Conservation (phyloP, 176 grass and related monocot genomes). For the Elymus sibiricus region DNA sequence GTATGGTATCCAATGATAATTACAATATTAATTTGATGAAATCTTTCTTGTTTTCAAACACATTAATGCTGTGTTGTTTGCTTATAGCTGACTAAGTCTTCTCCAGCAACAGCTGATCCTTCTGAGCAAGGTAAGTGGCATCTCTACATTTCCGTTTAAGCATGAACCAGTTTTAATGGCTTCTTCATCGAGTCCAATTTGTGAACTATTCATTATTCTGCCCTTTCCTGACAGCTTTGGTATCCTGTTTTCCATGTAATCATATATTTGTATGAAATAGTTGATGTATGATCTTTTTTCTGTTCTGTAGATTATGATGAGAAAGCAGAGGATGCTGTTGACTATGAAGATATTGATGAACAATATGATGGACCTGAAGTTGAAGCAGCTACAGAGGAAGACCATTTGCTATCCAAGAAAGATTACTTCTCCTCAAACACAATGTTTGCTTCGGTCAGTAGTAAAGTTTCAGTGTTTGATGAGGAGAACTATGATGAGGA, state of each 20-base stretch:
- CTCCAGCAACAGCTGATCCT: slow-evolving; percentile 68
- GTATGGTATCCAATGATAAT: slow-evolving; percentile 45
- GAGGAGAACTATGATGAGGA: slow-evolving; percentile 93
- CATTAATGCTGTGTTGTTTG: slow-evolving; percentile 30
- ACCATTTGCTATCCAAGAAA: slow-evolving; percentile 79
- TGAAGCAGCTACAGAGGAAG: slow-evolving; percentile 82
- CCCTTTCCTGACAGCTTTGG: neutral
- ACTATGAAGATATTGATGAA: slow-evolving; percentile 99
- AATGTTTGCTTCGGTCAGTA: slow-evolving; percentile 42
- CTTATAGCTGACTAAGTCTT: slow-evolving; percentile 76
- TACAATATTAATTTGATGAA: slow-evolving; percentile 18
- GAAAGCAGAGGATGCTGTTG: slow-evolving; percentile 96
- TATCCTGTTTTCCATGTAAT: slow-evolving; percentile 11
- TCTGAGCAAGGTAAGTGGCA: slow-evolving; percentile 77
- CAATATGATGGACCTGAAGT: slow-evolving; percentile 99
- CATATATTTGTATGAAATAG: slow-evolving; percentile 11
- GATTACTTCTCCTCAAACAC: slow-evolving; percentile 74
- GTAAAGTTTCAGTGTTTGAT: slow-evolving; percentile 73
- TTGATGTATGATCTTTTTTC: slow-evolving; percentile 8
- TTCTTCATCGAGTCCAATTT: neutral
- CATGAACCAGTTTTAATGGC: neutral
- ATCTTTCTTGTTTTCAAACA: neutral
- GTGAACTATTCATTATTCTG: neutral
- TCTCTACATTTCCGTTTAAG: neutral
- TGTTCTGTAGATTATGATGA: slow-evolving; percentile 87